Base-by-base conservation (phyloP, 805 yeast species). In the Yamadazyma takamatsuzukensis region DNA sequence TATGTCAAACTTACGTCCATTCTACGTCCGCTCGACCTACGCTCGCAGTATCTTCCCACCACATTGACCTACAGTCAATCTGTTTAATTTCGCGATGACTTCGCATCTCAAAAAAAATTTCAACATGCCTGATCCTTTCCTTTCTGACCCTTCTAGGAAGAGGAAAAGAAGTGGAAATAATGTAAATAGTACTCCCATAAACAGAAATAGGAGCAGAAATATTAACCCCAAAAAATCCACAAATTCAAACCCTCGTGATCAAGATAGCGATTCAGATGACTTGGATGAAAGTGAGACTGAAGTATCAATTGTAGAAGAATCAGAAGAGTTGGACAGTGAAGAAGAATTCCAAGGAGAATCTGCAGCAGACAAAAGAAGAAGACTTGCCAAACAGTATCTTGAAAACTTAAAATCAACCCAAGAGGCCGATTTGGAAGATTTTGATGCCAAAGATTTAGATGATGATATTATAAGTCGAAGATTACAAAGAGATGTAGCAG, bases 371-470 rank as follows among this genome's bases (percentile, higher is more conserved):
- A 88, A 86, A 59, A 77, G 98, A 59, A 76, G 98, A 61, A 70
- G 97, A 51, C 70, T 93, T 39, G 97, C 97, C 12, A 88, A 88
- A 58, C 93, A 89, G 58, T 93, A 93, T 57, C 65, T 93, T 41
- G 88, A 82, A 28, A 83, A 83, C 50, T 62, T 93, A 49, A 78
- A 83, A 53, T 61, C 66, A 3, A 24, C 34, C 12, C 64, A 59
- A 36, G 23, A 53, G 18, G 72, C 56, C 7, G 78, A 72, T 31
- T 43, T 45, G 8, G 51, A 48, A 16, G 59, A 54, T 17, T 89
- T 86, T 48, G 95, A 88, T 64, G 97, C 98, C 7, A 76, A 79
- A 45, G 97, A 93, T 47, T 60, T 90, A 45, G 98, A 90, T 59
- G 74, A 81, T 37, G 97, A 93, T 48, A 81, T 84, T 45, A 71